phyloP scores from a whole-genome alignment of 78 protist genomes.

The Speleostelium caveatum region DNA sequence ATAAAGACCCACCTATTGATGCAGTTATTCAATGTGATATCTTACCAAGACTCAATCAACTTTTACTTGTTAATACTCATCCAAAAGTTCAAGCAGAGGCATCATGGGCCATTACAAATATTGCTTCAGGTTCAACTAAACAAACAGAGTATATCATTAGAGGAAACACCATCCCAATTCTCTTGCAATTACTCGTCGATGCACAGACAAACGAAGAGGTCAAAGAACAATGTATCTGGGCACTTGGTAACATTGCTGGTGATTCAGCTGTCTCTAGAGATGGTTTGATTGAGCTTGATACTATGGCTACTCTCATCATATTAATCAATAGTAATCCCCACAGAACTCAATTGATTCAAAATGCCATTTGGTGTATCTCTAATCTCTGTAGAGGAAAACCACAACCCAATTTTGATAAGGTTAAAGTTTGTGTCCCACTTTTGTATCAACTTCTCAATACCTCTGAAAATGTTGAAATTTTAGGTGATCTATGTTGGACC shows the following conservation, averaged over 20 bases:
- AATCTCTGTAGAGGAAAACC: conserved; percentile 83
- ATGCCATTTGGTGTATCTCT: conserved; percentile 96
- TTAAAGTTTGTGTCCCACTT: conserved; percentile 21
- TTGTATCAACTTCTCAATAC: conserved; percentile 81
- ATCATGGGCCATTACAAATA: conserved; percentile 98
- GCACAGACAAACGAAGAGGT: conserved; percentile 84
- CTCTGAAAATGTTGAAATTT: conserved; percentile 66
- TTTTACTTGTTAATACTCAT: conserved; percentile 1
- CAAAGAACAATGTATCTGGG: conserved; percentile 98
- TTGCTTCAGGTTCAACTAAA: conserved; percentile 95
- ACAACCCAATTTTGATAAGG: conserved; percentile 50
- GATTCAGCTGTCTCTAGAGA: conserved; percentile 94
- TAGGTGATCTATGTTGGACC: conserved; percentile 98
- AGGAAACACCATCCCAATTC: conserved; percentile 90
- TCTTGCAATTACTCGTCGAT: conserved; percentile 85
- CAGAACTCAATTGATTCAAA: conserved; percentile 84
- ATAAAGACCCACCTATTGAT: conserved; percentile 68
- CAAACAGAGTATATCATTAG: conserved; percentile 91
- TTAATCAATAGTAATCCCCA: neutral
- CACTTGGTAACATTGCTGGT: conserved; percentile 99
- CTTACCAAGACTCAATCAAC: conserved; percentile 50
- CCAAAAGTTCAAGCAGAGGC: conserved; percentile 89
- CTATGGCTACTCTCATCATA: conserved; percentile 9
- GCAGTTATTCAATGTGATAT: conserved; percentile 45
- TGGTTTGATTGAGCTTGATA: conserved; percentile 17